Evolutionary conservation across 768 basidiomycete genomes (phyloP), one percentile per base, ranked within the genome.

Genomic region (Cyclocybe aegerita): DNA sequence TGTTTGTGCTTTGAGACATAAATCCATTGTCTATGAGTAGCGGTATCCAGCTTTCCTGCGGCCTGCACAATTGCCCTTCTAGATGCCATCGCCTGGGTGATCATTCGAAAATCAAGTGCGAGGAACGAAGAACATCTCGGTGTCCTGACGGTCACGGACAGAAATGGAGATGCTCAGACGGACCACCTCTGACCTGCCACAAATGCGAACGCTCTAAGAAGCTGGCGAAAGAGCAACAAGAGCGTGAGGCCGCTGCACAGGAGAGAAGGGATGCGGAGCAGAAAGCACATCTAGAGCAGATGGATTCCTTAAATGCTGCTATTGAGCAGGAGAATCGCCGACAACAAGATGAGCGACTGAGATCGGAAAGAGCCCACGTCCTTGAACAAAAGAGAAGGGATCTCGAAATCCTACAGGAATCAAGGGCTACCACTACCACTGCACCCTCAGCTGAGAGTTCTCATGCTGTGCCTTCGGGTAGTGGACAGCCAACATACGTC

Each of bases 21-120:
- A 40, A 33, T 35, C 4, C 12, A 39, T 39, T 23, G 15, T 30
- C 16, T 46, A 37, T 39, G 9, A 46, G 16, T 39, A 86, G 85
- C 53, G 77, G 75, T 14, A 61, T 56, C 0, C 60, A 64, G 37
- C 69, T 87, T 1, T 70, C 55, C 7, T 86, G 84, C 54, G 70
- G 72, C 0, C 12, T 73, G 9, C 85, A 87, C 59, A 39, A 30
- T 0, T 87, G 85, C 55, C 69, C 77, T 7, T 80, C 73, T 1
- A 83, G 73, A 60, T 87, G 85, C 48, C 85, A 87, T 61, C 75
- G 75, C 41, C 49, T 79, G 10, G 58, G 52, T 38, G 78, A 78
- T 54, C 75, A 85, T 61, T 74, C 80, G 11, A 73, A 79, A 60
- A 74, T 79, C 67, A 52, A 50, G 1, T 87, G 86, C 64, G 53